Base-by-base conservation (phyloP, 441 rosid genomes). In the Eutrema salsugineum region DNA sequence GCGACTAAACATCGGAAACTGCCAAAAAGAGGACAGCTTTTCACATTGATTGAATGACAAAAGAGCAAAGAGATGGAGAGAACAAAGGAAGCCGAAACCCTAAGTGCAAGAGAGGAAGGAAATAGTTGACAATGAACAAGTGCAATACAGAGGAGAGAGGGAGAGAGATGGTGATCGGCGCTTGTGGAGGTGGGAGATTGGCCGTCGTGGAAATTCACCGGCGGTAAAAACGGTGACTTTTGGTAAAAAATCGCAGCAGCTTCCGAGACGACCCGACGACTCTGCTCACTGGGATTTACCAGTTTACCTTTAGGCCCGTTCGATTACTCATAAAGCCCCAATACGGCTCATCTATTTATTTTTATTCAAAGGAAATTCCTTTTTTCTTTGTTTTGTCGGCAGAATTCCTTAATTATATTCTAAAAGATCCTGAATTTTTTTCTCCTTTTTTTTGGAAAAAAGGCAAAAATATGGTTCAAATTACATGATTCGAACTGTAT, bases 1-100 rank as follows among this genome's bases (percentile, higher is more conserved):
- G 44, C 39, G 69, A 68, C 77, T 78, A 80, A 86, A 88, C 96
- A 91, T 89, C 79, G 93, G 64, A 22, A 61, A 63, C 70, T 76
- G 68, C 67, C 66, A 56, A 36, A 68, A 73, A 48, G 48, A 61
- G 48, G 38, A 14, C 38, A 68, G 69, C 33, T 61, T 30, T 30
- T 22, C 49, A 17, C 69, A 80, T 44, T 56, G 70, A 63, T n/a
- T 16, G 58, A 35, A 36, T 35, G 40, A 57, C 8, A 51, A 27
- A 80, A 81, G 87, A 85, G n/a, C n/a, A 77, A 30, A 83, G 69
- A 81, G 38, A 38, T n/a, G 24, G 58, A 35, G 62, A 33, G 32
- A 30, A 5, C 4, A 24, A 32, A 27, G n/a, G 8, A 38, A 19
- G 62, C 11, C 63, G 70, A 24, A 68, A 76, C 38, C 70, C 79